These are phyloP conservation scores for Podospora pseudoanserina DNA, from an alignment of 495 filamentous ascomycete genomes.

Conservation along the genomic window DNA sequence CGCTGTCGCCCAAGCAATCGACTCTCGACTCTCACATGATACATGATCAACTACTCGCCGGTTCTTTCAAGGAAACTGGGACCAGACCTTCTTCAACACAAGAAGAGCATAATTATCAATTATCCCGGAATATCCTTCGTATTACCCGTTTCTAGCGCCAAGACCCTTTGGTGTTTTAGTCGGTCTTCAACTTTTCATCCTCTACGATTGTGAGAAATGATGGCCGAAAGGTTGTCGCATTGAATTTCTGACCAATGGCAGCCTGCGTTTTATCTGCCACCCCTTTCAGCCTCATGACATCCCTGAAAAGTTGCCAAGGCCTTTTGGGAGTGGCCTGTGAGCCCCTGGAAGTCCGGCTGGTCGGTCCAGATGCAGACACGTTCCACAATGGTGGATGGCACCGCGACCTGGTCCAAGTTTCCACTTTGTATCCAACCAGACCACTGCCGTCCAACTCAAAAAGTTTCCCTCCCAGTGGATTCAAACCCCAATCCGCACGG, in stretches of 20 bases:
- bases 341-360: neutral
- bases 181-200: neutral
- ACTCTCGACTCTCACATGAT: no score
- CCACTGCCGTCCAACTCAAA: slow-evolving; percentile 11
- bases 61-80: no score
- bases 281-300: slow-evolving; percentile 17
- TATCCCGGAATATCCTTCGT: no score
- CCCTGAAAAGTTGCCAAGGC: slow-evolving; percentile 8
- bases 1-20: no score
- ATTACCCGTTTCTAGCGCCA: no score
- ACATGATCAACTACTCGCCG: no score
- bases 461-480: slow-evolving; percentile 18
- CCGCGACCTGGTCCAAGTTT: slow-evolving; percentile 17
- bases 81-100: no score
- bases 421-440: slow-evolving; percentile 10
- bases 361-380: slow-evolving; percentile 23
- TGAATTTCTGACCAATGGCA: neutral
- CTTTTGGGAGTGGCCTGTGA: slow-evolving; percentile 3
- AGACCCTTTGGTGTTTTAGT: neutral
- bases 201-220: neutral
- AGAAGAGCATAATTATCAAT: no score
- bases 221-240: neutral
- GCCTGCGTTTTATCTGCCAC: neutral
- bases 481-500: neutral
- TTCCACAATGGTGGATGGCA: slow-evolving; percentile 25